These are phyloP conservation scores for Pleurotus djamor DNA, from an alignment of 768 basidiomycete species.

Conservation along the genomic window DNA sequence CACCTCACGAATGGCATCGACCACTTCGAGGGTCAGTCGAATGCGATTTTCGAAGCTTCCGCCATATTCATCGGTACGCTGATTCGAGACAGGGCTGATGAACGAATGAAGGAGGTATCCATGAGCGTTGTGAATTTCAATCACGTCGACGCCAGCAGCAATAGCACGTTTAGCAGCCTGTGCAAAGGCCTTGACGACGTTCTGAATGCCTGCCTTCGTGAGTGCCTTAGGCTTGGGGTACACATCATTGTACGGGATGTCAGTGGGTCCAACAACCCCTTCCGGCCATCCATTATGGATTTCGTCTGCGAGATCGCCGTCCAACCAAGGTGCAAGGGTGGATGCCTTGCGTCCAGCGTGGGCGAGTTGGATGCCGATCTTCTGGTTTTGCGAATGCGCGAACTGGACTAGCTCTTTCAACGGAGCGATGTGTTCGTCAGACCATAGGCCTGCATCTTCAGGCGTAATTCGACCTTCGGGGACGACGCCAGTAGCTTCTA, in stretches of 20 bases:
- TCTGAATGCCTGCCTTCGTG: conserved; percentile 53
- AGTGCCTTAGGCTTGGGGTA: conserved; percentile 57
- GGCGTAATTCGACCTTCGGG: conserved; percentile 67
- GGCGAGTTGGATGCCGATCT: conserved; percentile 74
- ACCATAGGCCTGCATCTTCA: conserved; percentile 64
- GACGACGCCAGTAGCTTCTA: conserved; percentile 68
- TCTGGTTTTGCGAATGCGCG: conserved; percentile 66
- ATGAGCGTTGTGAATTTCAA: conserved; percentile 67
- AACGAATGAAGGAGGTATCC: conserved; percentile 60
- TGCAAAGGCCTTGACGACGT: conserved; percentile 54
- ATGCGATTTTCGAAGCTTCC: conserved; percentile 71
- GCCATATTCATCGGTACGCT: conserved; percentile 67
- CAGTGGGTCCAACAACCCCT: conserved; percentile 58
- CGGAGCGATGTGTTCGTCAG: conserved; percentile 48
- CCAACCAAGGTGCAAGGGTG: conserved; percentile 60
- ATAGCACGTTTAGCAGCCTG: conserved; percentile 51
- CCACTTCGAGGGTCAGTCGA: conserved; percentile 59
- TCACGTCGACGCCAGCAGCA: conserved; percentile 56
- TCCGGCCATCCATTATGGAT: conserved; percentile 50
- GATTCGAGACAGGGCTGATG: conserved; percentile 57
- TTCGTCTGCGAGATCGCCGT: conserved; percentile 28
- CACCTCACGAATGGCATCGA: conserved; percentile 57
- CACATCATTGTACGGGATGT: conserved; percentile 36
- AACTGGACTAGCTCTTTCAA: conserved; percentile 60
- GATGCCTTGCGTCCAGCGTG: conserved; percentile 78